phyloP scores from a whole-genome alignment of 2,329 filamentous ascomycete species.

The Alternaria longipes region DNA sequence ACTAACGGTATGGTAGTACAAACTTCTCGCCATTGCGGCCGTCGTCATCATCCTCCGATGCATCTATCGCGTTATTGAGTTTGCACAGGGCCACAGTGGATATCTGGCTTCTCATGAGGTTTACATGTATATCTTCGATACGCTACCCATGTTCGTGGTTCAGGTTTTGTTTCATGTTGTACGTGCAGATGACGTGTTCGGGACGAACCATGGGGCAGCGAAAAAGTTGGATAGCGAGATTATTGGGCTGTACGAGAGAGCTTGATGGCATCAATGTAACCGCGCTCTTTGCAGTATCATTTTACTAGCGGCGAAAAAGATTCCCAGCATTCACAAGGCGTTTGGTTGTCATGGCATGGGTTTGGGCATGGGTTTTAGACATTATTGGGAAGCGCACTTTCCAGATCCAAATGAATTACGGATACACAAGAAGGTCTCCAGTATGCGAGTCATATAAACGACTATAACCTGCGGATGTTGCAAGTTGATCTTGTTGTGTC shows the following conservation, averaged over 20 bases:
- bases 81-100: slow-evolving; percentile 56
- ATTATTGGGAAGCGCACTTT: too few relatives aligned
- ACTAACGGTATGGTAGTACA: background rate
- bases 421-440: background rate
- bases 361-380: background rate
- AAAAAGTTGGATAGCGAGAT: slow-evolving; percentile 14
- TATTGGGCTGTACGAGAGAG: background rate
- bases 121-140: slow-evolving; percentile 59
- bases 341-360: background rate
- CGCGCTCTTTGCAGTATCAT: background rate
- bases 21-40: slow-evolving; percentile 55
- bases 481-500: background rate
- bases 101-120: slow-evolving; percentile 56
- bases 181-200: slow-evolving; percentile 30
- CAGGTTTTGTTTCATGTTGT: slow-evolving; percentile 48
- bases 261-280: background rate
- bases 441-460: background rate
- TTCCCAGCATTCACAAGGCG: background rate
- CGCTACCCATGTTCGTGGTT: slow-evolving; percentile 54
- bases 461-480: background rate
- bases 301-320: background rate
- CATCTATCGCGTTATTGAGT: slow-evolving; percentile 52
- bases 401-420: background rate
- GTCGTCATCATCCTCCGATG: slow-evolving; percentile 59
- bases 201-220: slow-evolving; percentile 11